A percentile compares a stretch with the other conserved stretches of the same genome.
These are phyloP conservation scores for Capronia epimyces DNA, from an alignment of 2,329 filamentous ascomycete genomes.

Conservation along the genomic window DNA sequence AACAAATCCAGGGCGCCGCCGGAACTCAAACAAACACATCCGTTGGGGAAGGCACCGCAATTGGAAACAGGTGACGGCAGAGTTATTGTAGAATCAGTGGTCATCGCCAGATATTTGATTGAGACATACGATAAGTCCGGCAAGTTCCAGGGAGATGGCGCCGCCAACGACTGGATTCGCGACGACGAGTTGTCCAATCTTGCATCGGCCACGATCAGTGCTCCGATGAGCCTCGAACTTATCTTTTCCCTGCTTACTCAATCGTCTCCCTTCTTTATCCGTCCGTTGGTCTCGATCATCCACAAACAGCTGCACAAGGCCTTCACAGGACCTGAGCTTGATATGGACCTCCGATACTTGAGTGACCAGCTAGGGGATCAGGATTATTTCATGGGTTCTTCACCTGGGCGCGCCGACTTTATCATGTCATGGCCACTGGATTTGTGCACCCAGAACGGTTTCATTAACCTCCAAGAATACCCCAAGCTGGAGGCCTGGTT, in stretches of 20 bases:
- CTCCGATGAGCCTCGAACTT: slow-evolving; percentile 27
- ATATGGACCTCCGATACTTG: slow-evolving; percentile 18
- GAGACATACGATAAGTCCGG: slow-evolving; percentile 31
- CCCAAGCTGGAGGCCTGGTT: slow-evolving; percentile 23
- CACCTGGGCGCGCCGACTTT: slow-evolving; percentile 25
- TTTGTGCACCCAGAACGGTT: slow-evolving; percentile 7
- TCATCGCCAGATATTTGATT: slow-evolving; percentile 34
- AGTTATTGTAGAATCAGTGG: slow-evolving; percentile 32
- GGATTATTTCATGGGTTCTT: slow-evolving; percentile 25
- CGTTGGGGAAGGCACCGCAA: slow-evolving; percentile 74
- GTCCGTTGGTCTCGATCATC: slow-evolving; percentile 18
- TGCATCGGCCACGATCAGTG: slow-evolving; percentile 29
- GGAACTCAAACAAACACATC: slow-evolving; percentile 71
- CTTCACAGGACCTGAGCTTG: slow-evolving; percentile 20
- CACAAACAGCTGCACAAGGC: slow-evolving; percentile 13
- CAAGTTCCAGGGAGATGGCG: slow-evolving; percentile 28
- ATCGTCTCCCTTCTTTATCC: slow-evolving; percentile 23
- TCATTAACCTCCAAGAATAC: slow-evolving; percentile 19
- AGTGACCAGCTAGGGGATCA: slow-evolving; percentile 21
- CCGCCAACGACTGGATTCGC: slow-evolving; percentile 29
- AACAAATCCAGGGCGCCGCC: slow-evolving; percentile 56
- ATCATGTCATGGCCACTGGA: slow-evolving; percentile 24
- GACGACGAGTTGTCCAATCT: slow-evolving; percentile 32
- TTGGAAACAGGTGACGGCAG: slow-evolving; percentile 30
- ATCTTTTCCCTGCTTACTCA: slow-evolving; percentile 26